Evolutionary conservation across 2,329 filamentous ascomycete species (phyloP).

Genomic region (Arthrocladium fulminans): DNA sequence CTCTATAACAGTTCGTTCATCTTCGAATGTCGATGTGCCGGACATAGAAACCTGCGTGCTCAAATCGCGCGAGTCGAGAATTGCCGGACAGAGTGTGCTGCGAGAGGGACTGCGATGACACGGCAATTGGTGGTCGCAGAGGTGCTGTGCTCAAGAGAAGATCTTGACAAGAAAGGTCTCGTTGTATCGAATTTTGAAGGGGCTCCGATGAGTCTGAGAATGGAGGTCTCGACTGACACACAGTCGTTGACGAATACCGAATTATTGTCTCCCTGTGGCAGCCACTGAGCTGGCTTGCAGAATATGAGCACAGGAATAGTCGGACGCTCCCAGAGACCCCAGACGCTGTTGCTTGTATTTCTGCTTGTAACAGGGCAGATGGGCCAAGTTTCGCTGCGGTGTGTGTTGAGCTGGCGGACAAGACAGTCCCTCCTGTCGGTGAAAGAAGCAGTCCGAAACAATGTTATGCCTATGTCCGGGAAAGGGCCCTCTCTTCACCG

Average conservation of each 20-base stretch:
- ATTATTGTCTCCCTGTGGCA: neutral
- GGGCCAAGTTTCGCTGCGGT: neutral
- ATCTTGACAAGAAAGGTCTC: neutral
- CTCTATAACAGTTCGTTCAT: constrained; percentile 7
- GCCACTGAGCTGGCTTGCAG: neutral
- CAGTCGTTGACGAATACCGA: neutral
- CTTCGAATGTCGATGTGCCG: neutral
- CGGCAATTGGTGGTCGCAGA: neutral
- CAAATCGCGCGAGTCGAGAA: neutral
- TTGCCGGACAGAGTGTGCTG: neutral
- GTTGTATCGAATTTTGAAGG: neutral
- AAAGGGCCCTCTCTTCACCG: no score
- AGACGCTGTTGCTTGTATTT: neutral
- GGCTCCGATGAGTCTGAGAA: neutral
- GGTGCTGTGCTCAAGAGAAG: neutral
- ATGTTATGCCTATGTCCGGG: no score
- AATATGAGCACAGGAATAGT: neutral
- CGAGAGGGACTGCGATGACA: neutral
- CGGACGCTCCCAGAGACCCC: neutral
- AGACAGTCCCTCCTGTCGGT: no score
- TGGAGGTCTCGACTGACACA: neutral
- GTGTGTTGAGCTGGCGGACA: no score
- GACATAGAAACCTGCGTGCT: constrained; percentile 3
- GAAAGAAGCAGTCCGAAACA: no score
- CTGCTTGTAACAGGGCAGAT: neutral